A percentile compares a stretch with the other conserved stretches of the same genome.
These are phyloP conservation scores for Cryptococcus sp. DNA, from an alignment of 1,284 basidiomycete species.

Conservation along the genomic window DNA sequence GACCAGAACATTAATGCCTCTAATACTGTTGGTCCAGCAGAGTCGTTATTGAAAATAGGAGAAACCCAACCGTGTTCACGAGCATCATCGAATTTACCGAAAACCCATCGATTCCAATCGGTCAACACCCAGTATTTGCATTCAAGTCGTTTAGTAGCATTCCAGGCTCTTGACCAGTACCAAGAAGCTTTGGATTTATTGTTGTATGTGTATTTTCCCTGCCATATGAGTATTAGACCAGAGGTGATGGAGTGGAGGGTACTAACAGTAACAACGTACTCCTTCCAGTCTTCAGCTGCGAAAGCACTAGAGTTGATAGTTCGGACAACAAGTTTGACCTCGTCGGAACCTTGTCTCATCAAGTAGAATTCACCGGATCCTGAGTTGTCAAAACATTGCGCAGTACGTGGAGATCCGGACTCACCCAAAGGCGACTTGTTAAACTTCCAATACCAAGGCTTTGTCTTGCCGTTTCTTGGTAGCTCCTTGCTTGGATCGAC, in stretches of 20 bases:
- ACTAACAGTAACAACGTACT: constrained; percentile 43
- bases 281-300: constrained; percentile 44
- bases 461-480: constrained; percentile 25
- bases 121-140: constrained; percentile 47
- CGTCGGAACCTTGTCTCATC: constrained; percentile 34
- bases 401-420: constrained; percentile 4
- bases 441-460: constrained; percentile 43
- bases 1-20: constrained; percentile 46
- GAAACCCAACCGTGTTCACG: constrained; percentile 38
- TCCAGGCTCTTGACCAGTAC: constrained; percentile 48
- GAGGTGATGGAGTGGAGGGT: background rate
- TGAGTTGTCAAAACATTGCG: constrained; percentile 5
- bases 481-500: constrained; percentile 10
- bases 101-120: constrained; percentile 48
- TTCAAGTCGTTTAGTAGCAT: constrained; percentile 41
- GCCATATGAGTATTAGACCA: background rate
- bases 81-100: constrained; percentile 45
- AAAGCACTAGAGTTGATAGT: constrained; percentile 48
- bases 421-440: constrained; percentile 48
- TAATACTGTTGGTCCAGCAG: constrained; percentile 35
- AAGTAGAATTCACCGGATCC: constrained; percentile 48
- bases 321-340: constrained; percentile 44
- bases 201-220: constrained; percentile 47
- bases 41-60: constrained; percentile 30
- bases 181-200: constrained; percentile 48